Percentiles rank a stretch among this genome's conserved stretches.
phyloP scores from a whole-genome alignment of 176 grass and related monocot species.

The Olyra latifolia region DNA sequence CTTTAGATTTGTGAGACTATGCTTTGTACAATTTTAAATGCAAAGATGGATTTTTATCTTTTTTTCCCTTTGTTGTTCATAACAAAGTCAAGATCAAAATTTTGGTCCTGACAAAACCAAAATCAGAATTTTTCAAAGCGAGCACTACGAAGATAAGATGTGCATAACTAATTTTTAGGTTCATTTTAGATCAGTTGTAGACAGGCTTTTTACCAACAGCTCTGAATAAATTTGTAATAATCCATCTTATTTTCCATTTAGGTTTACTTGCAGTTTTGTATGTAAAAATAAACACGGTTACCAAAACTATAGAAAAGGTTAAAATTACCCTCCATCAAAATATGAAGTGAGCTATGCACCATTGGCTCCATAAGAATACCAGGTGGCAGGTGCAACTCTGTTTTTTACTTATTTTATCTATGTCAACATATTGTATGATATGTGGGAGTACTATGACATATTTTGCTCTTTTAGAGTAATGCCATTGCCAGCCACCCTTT shows the following conservation, averaged over 20 bases:
- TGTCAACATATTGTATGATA: not conserved
- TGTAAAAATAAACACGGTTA: not conserved
- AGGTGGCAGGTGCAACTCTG: too few species aligned
- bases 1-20: not conserved
- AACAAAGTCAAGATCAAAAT: too few species aligned
- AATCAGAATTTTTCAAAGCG: not conserved
- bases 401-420: too few species aligned
- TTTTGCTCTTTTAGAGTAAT: slow-evolving; percentile 66
- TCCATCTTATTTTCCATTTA: too few species aligned
- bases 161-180: not conserved
- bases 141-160: not conserved
- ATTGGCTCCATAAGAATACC: not conserved
- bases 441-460: not conserved
- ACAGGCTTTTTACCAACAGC: not conserved
- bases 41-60: not conserved
- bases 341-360: not conserved
- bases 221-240: not conserved
- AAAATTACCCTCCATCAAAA: not conserved
- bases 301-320: not conserved
- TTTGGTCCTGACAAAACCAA: not conserved
- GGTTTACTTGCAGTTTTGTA: too few species aligned
- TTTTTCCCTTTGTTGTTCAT: not conserved
- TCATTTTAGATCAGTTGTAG: not conserved
- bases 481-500: slow-evolving; percentile 97
- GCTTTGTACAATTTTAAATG: not conserved